These are phyloP conservation scores for Colletotrichum sp. DNA, from an alignment of 2,329 filamentous ascomycete genomes.

Conservation along the genomic window DNA sequence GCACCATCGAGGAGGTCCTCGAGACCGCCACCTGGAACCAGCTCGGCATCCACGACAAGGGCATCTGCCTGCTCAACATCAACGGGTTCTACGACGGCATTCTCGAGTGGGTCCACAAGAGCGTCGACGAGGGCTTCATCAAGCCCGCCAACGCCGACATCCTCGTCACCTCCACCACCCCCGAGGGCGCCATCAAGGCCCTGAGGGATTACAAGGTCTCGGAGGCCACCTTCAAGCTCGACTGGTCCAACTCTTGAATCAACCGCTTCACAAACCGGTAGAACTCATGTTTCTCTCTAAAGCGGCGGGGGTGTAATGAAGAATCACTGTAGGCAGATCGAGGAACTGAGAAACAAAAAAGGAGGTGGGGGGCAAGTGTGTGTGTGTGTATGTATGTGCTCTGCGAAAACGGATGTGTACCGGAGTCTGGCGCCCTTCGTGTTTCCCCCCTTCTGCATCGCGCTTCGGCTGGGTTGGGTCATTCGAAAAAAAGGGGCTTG, in stretches of 20 bases:
- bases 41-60: constrained; percentile 84
- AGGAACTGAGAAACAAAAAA: not conserved
- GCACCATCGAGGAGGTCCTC: constrained; percentile 95
- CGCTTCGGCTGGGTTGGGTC: not conserved
- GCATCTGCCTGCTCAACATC: constrained; percentile 84
- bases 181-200: constrained; percentile 73
- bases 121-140: constrained; percentile 81
- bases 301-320: not conserved
- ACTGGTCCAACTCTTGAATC: constrained; percentile 68
- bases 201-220: constrained; percentile 79
- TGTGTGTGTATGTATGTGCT: not conserved
- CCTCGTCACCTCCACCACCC: constrained; percentile 74
- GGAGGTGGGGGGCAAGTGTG: not conserved
- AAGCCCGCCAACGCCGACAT: constrained; percentile 74
- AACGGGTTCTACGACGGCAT: constrained; percentile 93
- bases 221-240: constrained; percentile 76
- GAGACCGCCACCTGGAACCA: constrained; percentile 95
- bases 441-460: not conserved
- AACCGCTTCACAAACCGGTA: not conserved
- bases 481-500: not conserved
- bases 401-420: constrained; percentile 8
- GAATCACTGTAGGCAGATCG: not conserved
- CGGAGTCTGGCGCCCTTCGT: constrained; percentile 17
- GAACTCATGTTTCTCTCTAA: not conserved
- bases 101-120: constrained; percentile 78